Base-by-base conservation (phyloP, 2,329 filamentous ascomycete genomes). In the Cytospora piceae region DNA sequence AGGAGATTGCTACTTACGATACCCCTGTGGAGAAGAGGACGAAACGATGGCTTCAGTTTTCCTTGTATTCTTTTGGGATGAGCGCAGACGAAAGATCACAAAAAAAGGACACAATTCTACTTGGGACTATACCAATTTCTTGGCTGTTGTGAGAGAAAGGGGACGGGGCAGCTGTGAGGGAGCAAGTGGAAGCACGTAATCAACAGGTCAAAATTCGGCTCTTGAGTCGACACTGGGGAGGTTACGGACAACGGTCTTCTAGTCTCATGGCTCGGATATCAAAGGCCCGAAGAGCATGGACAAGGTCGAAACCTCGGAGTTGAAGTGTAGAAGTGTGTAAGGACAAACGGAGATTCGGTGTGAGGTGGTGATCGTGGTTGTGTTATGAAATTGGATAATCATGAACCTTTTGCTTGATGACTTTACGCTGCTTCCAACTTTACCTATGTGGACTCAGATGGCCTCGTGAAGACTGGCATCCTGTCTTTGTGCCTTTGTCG, bases 1-100 rank as follows among this genome's bases (percentile, higher is more conserved):
- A 56, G 53, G 32, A 56, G 53, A 32, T 37, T 56, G 32, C 27
- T n/a, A 56, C 32, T 56, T 37, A 56, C 53, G 53, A 56, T 56
- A 56, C 53, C 53, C 53, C 53, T 56, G 32, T 56, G 53, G 29
- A 37, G 53, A 31, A 37, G 53, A 29, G 53, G 53, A 31, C 9
- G 29, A 31, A 49, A 49, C 46, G 46, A 49, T 49, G 22, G 46
- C 42, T 49, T 24, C 42, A 14, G n/a, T 22, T 49, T 49, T 49
- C 11, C 46, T 24, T 49, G 24, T 49, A 22, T 22, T 49, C 22
- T 24, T 49, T 49, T 24, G n/a, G n/a, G n/a, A 49, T 12, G n/a
- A 49, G n/a, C 24, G 46, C 46, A 49, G n/a, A 24, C 9, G 46
- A 49, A 24, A 49, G n/a, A 22, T 24, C n/a, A 22, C 4, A 24